phyloP scores from a whole-genome alignment of 2,329 filamentous ascomycete species.

The Ambrosiella beaveri region DNA sequence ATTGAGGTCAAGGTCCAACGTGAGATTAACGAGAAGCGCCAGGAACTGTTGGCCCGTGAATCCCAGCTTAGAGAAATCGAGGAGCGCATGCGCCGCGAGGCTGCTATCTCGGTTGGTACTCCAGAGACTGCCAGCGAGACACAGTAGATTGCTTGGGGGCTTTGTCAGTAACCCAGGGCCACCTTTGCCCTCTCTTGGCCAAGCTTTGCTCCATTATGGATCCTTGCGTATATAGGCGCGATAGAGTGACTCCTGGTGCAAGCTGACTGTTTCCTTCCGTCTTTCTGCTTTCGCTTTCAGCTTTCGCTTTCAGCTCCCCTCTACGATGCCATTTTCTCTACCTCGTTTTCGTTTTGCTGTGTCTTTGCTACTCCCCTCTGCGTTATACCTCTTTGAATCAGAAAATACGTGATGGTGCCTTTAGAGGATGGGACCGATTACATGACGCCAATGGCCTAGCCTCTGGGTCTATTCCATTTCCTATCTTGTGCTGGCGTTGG shows the following conservation, averaged over 20 bases:
- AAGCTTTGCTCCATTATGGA: not conserved
- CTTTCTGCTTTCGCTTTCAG: not conserved
- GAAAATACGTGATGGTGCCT: not conserved
- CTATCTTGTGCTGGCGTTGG: conserved; percentile 13
- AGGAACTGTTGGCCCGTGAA: conserved; percentile 92
- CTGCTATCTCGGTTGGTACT: conserved; percentile 33
- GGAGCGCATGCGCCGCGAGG: conserved; percentile 85
- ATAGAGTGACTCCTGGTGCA: not conserved
- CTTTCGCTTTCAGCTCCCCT: not conserved
- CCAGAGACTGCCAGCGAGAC: conserved; percentile 27
- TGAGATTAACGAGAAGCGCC: conserved; percentile 99
- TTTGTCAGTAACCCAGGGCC: conserved; percentile 3
- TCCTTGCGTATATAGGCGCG: not conserved
- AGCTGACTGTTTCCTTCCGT: not conserved
- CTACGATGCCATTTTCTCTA: conserved; percentile 2
- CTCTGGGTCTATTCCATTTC: too few species aligned
- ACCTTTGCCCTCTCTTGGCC: not conserved
- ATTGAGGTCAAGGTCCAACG: conserved; percentile 99
- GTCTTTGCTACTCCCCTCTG: conserved; percentile 10
- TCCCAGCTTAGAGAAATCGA: conserved; percentile 98
- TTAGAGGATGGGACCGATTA: too few species aligned
- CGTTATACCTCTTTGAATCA: conserved; percentile 13
- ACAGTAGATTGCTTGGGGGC: conserved; percentile 21
- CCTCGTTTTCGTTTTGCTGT: conserved; percentile 7
- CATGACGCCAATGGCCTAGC: too few species aligned